A percentile compares a stretch with the other conserved stretches of the same genome.
These are phyloP conservation scores for Aspergillus homomorphus DNA, from an alignment of 495 filamentous ascomycete genomes.

Conservation along the genomic window DNA sequence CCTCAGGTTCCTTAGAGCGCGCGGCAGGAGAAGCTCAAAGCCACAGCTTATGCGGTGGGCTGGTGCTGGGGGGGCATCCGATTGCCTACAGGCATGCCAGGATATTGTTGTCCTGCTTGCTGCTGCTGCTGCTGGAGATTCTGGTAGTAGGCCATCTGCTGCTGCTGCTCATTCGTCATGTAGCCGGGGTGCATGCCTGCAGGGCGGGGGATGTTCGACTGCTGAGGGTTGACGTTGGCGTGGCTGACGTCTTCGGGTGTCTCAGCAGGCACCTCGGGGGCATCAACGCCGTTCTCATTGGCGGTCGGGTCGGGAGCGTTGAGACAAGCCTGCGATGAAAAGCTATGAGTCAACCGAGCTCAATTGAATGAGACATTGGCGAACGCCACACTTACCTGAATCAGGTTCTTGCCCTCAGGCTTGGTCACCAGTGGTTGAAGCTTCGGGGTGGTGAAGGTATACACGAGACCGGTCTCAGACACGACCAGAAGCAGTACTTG, in stretches of 20 bases:
- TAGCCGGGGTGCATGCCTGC: slow-evolving; percentile 48
- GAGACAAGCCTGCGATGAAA: slow-evolving; percentile 72
- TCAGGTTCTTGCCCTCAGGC: slow-evolving; percentile 98
- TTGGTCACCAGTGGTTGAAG: slow-evolving; percentile 98
- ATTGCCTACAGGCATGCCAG: slow-evolving; percentile 53
- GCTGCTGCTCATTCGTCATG: slow-evolving; percentile 57
- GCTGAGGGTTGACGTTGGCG: slow-evolving; percentile 50
- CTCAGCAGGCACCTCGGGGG: slow-evolving; percentile 52
- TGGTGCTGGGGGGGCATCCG: slow-evolving; percentile 56
- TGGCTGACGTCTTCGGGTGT: slow-evolving; percentile 56
- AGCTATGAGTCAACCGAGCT: slow-evolving; percentile 4
- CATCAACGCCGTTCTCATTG: slow-evolving; percentile 86
- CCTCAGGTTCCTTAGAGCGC: slow-evolving; percentile 16
- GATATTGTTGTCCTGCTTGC: slow-evolving; percentile 54
- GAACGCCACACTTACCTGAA: slow-evolving; percentile 68
- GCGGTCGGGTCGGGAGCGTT: slow-evolving; percentile 95
- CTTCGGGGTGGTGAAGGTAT: slow-evolving; percentile 99
- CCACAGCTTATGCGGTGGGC: slow-evolving; percentile 48
- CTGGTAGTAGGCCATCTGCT: slow-evolving; percentile 58
- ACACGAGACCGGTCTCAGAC: slow-evolving; percentile 96
- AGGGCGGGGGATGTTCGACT: slow-evolving; percentile 50
- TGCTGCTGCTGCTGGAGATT: slow-evolving; percentile 56
- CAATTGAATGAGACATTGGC: neutral
- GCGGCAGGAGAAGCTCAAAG: slow-evolving; percentile 38
- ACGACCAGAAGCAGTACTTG: slow-evolving; percentile 97